These are phyloP conservation scores for Termitomyces sp. DNA, from an alignment of 768 basidiomycete species.

Conservation along the genomic window DNA sequence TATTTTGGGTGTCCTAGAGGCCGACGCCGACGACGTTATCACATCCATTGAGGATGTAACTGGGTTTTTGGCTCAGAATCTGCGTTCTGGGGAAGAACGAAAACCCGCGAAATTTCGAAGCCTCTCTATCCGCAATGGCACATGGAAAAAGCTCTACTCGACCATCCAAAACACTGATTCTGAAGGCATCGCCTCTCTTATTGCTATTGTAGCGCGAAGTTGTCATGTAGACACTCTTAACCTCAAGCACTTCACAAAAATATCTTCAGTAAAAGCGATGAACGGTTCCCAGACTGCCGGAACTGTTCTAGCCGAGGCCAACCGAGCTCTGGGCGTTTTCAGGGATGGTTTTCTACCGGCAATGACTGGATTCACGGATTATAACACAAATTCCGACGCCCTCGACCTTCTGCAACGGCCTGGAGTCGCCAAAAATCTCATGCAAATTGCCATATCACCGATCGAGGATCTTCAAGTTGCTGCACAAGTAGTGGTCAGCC, in stretches of 20 bases:
- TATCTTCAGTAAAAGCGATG: constrained; percentile 22
- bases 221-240: constrained; percentile 65
- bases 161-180: constrained; percentile 51
- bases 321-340: constrained; percentile 50
- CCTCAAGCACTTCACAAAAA: constrained; percentile 39
- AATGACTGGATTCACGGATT: constrained; percentile 62
- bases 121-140: constrained; percentile 41
- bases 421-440: constrained; percentile 53
- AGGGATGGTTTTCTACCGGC: constrained; percentile 58
- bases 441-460: constrained; percentile 78
- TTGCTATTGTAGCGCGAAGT: constrained; percentile 50
- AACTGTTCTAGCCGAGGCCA: constrained; percentile 47
- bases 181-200: constrained; percentile 50
- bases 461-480: constrained; percentile 66
- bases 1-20: constrained; percentile 22
- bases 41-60: constrained; percentile 26
- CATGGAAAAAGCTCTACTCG: constrained; percentile 70
- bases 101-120: constrained; percentile 21
- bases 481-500: constrained; percentile 74
- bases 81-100: constrained; percentile 3
- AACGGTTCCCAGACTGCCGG: constrained; percentile 17
- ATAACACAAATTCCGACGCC: constrained; percentile 44
- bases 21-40: constrained; percentile 26
- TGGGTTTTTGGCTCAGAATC: constrained; percentile 20
- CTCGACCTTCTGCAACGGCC: constrained; percentile 49